Conservation (phyloP, 2,329 filamentous ascomycete species). For the Sporothrix schenckii region DNA sequence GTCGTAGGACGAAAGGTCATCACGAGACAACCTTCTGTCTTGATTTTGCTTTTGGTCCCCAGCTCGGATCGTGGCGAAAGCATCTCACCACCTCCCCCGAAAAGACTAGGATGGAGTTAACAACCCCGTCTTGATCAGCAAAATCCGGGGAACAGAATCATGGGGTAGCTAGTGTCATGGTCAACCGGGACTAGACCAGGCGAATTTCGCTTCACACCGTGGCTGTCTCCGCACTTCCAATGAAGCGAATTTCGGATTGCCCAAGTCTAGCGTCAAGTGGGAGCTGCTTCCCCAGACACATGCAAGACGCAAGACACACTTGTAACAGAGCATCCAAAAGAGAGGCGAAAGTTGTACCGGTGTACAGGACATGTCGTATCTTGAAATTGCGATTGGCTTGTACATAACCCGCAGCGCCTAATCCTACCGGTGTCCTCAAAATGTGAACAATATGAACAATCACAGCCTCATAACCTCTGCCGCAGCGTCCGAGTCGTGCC, state of each 20-base stretch:
- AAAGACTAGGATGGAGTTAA: neutral
- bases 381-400: too few species aligned
- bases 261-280: neutral
- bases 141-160: neutral
- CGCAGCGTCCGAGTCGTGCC: too few species aligned
- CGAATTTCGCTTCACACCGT: neutral
- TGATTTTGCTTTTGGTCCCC: neutral
- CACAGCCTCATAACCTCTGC: too few species aligned
- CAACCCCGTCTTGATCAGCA: neutral
- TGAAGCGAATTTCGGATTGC: neutral
- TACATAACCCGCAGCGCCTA: too few species aligned
- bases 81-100: neutral
- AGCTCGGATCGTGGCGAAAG: too few species aligned
- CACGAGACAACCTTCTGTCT: neutral
- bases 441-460: too few species aligned
- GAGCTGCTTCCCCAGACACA: neutral
- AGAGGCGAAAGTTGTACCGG: too few species aligned
- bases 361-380: too few species aligned
- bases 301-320: too few species aligned
- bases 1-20: neutral
- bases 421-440: too few species aligned
- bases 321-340: too few species aligned
- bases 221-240: neutral
- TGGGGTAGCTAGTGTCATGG: neutral
- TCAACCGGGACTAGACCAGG: neutral